phyloP scores from a whole-genome alignment of 179 eudicot species.

The Silene vulgaris region DNA sequence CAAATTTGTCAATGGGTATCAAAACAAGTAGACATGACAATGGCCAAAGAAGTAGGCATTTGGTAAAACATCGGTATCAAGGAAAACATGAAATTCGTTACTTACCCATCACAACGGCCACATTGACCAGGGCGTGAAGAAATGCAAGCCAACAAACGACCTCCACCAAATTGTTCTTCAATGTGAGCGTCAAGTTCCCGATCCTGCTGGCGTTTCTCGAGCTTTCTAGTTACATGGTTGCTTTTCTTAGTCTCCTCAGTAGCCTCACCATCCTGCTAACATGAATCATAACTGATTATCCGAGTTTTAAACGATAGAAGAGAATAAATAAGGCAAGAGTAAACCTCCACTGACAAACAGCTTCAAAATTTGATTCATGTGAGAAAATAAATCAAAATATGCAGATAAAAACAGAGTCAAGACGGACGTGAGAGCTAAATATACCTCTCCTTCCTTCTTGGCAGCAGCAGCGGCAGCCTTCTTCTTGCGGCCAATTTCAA shows the following conservation, averaged over 20 bases:
- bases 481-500: conserved; percentile 53
- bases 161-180: conserved; percentile 64
- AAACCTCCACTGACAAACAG: background rate
- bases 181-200: conserved; percentile 56
- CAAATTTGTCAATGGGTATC: background rate
- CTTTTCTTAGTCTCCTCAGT: conserved; percentile 62
- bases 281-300: background rate
- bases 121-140: conserved; percentile 81
- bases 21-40: no score
- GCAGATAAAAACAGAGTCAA: background rate
- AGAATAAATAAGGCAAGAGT: no score
- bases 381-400: no score
- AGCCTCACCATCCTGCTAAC: conserved; percentile 42
- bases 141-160: conserved; percentile 64
- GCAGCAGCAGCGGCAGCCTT: conserved; percentile 32
- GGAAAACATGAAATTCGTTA: background rate
- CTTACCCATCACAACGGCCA: conserved; percentile 73
- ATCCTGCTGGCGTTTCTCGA: conserved; percentile 45
- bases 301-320: background rate
- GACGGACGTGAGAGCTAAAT: background rate
- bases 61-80: no score
- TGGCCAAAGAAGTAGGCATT: no score
- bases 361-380: background rate
- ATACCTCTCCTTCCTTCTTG: conserved; percentile 44
- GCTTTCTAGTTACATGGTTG: conserved; percentile 54